A percentile compares a stretch with the other conserved stretches of the same genome.
Evolutionary conservation across 257 asterid genomes (phyloP).

Genomic region (Plectranthus barbatus): DNA sequence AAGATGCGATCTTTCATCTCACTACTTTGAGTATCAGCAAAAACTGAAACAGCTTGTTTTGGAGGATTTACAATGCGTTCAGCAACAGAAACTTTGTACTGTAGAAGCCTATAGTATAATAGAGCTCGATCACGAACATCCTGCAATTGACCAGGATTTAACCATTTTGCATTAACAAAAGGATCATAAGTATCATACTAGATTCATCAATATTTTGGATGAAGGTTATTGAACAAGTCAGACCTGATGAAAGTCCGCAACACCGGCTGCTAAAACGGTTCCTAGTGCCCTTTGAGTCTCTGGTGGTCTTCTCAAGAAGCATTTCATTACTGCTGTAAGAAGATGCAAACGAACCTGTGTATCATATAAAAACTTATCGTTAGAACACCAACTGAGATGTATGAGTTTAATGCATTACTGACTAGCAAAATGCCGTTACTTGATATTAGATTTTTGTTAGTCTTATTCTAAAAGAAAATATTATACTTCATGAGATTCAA

Average conservation of each 20-base stretch:
- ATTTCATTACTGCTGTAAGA: conserved; percentile 88
- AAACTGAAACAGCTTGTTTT: conserved; percentile 98
- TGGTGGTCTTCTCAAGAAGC: conserved; percentile 89
- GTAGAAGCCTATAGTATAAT: conserved; percentile 85
- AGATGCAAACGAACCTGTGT: conserved; percentile 89
- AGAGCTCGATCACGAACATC: conserved; percentile 99
- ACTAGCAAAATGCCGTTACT: background rate
- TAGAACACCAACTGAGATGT: conserved; percentile 1
- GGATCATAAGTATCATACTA: background rate
- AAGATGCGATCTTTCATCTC: conserved; percentile 97
- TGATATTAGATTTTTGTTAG: background rate
- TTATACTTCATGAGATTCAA: background rate
- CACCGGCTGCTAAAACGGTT: conserved; percentile 91
- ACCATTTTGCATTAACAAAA: conserved; percentile 13
- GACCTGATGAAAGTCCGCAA: conserved; percentile 98
- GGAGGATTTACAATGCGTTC: conserved; percentile 96
- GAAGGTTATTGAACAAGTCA: conserved; percentile 9
- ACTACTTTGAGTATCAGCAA: conserved; percentile 92
- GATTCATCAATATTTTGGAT: background rate
- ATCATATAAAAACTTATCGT: conserved; percentile 20
- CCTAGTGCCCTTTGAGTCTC: conserved; percentile 90
- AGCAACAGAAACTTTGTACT: conserved; percentile 66
- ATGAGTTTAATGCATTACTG: conserved; percentile 2
- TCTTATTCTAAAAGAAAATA: background rate
- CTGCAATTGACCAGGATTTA: conserved; percentile 42